Conservation (phyloP, 352 stramenopile genomes). For the Phytophthora ramorum region DNA sequence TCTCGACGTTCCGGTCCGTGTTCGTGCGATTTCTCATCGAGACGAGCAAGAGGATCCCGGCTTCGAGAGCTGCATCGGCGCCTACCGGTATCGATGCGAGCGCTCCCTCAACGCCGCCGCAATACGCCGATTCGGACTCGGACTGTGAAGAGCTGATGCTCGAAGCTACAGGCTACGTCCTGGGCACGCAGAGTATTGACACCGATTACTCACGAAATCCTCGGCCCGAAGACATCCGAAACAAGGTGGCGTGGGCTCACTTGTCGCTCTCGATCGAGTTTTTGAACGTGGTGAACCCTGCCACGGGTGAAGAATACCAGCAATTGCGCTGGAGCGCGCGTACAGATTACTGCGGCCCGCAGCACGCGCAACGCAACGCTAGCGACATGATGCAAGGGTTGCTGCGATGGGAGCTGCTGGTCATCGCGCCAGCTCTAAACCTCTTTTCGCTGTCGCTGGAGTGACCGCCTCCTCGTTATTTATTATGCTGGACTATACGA, state of each 20-base stretch:
- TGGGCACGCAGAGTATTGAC: constrained; percentile 52
- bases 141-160: constrained; percentile 21
- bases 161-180: constrained; percentile 36
- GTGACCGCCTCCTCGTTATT: constrained; percentile 19
- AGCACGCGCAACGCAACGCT: constrained; percentile 45
- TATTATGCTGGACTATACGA: not conserved
- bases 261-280: constrained; percentile 53
- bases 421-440: constrained; percentile 41
- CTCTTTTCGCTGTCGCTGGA: constrained; percentile 28
- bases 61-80: not conserved
- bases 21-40: constrained; percentile 54
- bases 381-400: constrained; percentile 47
- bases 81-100: constrained; percentile 25
- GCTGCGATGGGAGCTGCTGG: constrained; percentile 48
- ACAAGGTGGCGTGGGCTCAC: constrained; percentile 43
- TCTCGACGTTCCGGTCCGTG: constrained; percentile 43
- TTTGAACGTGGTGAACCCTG: constrained; percentile 35
- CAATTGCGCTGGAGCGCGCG: constrained; percentile 48
- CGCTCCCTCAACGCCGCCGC: constrained; percentile 14
- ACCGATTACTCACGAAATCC: constrained; percentile 23
- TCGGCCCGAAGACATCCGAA: not conserved
- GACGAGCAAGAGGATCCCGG: constrained; percentile 27
- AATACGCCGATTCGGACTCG: constrained; percentile 21
- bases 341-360: constrained; percentile 47
- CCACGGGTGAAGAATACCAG: constrained; percentile 33